Evolutionary conservation across 2,329 filamentous ascomycete genomes (phyloP).

Genomic region (Xylariaceae sp.): DNA sequence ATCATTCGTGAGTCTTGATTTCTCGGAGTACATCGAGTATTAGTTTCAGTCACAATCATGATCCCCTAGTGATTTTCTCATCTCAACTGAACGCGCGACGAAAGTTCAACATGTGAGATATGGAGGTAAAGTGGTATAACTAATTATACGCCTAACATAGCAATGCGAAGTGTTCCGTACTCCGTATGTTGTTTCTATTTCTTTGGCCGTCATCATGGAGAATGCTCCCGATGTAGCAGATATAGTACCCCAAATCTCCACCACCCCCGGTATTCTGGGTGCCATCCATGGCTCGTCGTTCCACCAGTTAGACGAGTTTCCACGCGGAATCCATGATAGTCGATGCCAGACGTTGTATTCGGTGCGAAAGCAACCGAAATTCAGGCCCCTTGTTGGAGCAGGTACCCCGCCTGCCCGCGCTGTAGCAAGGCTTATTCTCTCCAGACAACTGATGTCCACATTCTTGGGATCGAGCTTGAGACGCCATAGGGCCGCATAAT

Average conservation of each 20-base stretch:
- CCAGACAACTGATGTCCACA: conserved; percentile 5
- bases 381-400: conserved; percentile 4
- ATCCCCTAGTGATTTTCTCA: no score
- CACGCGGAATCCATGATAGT: conserved; percentile 3
- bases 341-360: conserved; percentile 16
- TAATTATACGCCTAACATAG: no score
- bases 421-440: conserved; percentile 7
- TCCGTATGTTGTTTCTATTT: no score
- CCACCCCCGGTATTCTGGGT: conserved; percentile 12
- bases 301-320: conserved; percentile 26
- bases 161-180: no score
- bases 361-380: conserved; percentile 19
- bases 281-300: conserved; percentile 18
- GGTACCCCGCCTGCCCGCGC: background rate
- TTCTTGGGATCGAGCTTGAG: conserved; percentile 9
- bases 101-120: no score
- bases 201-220: no score
- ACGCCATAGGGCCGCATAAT: conserved; percentile 28
- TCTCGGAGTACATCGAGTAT: no score
- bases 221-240: background rate
- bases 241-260: conserved; percentile 1
- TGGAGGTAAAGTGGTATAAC: no score
- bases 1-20: no score
- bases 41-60: no score
- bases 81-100: no score